phyloP scores from a whole-genome alignment of 2,329 filamentous ascomycete species.

The Colletotrichum kahawae region DNA sequence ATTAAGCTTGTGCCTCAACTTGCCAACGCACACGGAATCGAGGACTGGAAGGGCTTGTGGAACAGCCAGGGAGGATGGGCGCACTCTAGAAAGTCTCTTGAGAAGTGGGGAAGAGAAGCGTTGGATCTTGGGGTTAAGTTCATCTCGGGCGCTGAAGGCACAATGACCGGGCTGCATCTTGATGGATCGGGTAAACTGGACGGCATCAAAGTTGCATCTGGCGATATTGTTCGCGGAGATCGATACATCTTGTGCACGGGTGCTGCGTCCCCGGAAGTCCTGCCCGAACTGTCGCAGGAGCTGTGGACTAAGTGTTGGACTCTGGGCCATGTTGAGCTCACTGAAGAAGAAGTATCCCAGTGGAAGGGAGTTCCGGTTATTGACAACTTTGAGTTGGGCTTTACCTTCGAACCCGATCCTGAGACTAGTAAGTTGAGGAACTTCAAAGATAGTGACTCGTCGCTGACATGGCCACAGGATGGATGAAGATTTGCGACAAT shows the following conservation, averaged over 20 bases:
- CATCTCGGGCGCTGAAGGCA: not conserved
- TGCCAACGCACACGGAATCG: not conserved
- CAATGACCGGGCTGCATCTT: not conserved
- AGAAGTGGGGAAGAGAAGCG: not conserved
- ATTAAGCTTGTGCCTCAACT: slow-evolving; percentile 9
- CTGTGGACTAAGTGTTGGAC: slow-evolving; percentile 18
- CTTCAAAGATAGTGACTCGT: rapidly evolving
- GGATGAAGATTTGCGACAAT: slow-evolving; percentile 25
- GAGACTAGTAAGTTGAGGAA: not conserved
- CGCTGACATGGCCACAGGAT: not conserved
- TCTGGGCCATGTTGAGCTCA: slow-evolving; percentile 3
- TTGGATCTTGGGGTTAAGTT: not conserved
- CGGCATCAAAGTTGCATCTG: slow-evolving; percentile 3
- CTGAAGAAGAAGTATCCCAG: not conserved
- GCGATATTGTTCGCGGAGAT: not conserved
- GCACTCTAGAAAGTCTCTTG: not conserved
- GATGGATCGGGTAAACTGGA: not conserved
- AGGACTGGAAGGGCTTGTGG: slow-evolving; percentile 15
- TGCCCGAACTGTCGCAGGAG: slow-evolving; percentile 2
- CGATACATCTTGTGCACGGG: slow-evolving; percentile 8
- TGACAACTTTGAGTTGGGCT: slow-evolving; percentile 23
- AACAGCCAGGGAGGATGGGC: slow-evolving; percentile 18
- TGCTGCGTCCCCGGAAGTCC: slow-evolving; percentile 1
- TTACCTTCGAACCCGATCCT: slow-evolving; percentile 23
- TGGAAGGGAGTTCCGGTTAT: slow-evolving; percentile 11